Base-by-base conservation (phyloP, 305 asterid genomes). In the Rubia balearica region DNA sequence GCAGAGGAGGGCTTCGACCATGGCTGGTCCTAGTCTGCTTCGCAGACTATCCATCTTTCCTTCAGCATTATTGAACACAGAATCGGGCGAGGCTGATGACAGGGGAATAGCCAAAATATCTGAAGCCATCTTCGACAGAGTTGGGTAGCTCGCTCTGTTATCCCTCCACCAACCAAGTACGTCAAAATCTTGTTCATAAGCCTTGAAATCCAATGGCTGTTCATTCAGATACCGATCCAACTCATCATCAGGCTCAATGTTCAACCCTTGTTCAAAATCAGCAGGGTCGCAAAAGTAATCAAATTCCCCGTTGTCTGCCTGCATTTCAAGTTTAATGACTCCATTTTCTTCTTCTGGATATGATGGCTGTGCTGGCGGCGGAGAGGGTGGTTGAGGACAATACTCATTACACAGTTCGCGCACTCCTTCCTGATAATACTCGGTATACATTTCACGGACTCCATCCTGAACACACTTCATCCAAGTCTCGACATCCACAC, bases 161-260 rank as follows among this genome's bases (percentile, higher is more conserved):
- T 56, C 64, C 65, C 76, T 84, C 98, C 97, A 92, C 98, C 98
- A 93, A 9, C 90, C 90, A 81, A 93, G 60, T 10, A 84, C 96
- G 72, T 93, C 96, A 8, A 93, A 87, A 56, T 85, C 96, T 51
- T 90, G 94, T 16, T 69, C 82, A 9, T 87, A 88, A 46, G 96
- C 96, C 71, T 86, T 9, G 57, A 79, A 70, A 0, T 17, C 57
- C 21, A 51, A 17, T 17, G 88, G 55, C 67, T 87, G 94, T 72
- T 83, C 96, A 51, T 16, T 6, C 14, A 92, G 83, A 74, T 92
- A 92, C 65, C 71, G 87, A 73, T 85, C 96, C 66, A 92, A 55
- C 64, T 92, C 98, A 51, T 17, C 57, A 48, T 13, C n/a, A 46
- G 17, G 17, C 17, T 9, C 53, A 12, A 46, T 46, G 17, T 10